Conservation (phyloP, 768 basidiomycete genomes). For the Pleurotus tuoliensis region DNA sequence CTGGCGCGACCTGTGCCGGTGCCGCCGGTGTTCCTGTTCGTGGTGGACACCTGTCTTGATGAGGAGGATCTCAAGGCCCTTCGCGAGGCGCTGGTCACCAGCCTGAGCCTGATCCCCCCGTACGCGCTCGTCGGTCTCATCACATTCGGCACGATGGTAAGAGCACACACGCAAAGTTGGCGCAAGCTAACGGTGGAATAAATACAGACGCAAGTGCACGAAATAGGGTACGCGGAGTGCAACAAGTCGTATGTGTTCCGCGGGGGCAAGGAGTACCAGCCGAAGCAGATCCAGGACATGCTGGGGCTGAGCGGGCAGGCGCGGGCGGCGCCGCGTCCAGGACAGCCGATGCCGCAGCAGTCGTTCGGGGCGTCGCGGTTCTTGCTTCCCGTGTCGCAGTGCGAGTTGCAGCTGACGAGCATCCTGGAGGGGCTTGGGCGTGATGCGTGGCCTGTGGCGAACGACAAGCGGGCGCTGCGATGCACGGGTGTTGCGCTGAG, state of each 20-base stretch:
- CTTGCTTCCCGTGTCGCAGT: conserved; percentile 85
- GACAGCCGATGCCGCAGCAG: conserved; percentile 76
- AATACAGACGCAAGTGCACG: conserved; percentile 92
- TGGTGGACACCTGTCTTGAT: conserved; percentile 95
- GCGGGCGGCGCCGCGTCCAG: conserved; percentile 83
- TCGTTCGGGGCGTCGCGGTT: conserved; percentile 87
- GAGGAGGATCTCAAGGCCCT: conserved; percentile 95
- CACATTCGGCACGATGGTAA: conserved; percentile 95
- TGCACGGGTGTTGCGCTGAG: conserved; percentile 95
- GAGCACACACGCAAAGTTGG: conserved; percentile 15
- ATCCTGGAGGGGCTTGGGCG: conserved; percentile 84
- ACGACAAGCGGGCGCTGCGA: conserved; percentile 86
- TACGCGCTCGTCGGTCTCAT: conserved; percentile 94
- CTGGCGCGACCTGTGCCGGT: conserved; percentile 86
- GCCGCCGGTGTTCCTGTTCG: conserved; percentile 95
- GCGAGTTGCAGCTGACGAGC: conserved; percentile 94
- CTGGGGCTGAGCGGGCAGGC: conserved; percentile 78
- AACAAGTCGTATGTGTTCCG: conserved; percentile 99
- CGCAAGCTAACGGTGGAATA: no score
- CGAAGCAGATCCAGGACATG: conserved; percentile 99
- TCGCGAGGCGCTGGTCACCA: conserved; percentile 91
- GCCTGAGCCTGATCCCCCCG: conserved; percentile 88
- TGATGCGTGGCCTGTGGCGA: conserved; percentile 97
- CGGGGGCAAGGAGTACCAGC: conserved; percentile 92
- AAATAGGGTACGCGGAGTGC: conserved; percentile 94